Conservation (phyloP, 805 yeast species). For the Candida ovalis region DNA sequence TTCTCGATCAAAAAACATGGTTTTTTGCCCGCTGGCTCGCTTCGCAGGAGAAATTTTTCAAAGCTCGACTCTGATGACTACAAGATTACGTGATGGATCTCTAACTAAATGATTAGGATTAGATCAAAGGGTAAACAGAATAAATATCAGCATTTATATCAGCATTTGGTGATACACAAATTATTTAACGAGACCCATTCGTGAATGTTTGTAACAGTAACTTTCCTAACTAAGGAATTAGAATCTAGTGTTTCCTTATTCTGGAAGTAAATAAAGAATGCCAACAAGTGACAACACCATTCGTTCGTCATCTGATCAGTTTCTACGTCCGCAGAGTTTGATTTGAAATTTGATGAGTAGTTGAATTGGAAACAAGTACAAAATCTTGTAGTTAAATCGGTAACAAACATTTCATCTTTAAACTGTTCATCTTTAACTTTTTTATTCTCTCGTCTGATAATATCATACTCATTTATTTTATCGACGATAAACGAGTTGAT, state of each 20-base stretch:
- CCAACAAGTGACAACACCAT: slow-evolving; percentile 7
- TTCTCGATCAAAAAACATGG: no score
- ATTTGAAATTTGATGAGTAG: not conserved
- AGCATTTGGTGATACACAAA: not conserved
- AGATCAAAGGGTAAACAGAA: not conserved
- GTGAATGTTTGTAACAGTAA: not conserved
- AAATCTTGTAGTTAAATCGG: slow-evolving; percentile 9
- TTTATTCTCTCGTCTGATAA: not conserved
- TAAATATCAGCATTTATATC: not conserved
- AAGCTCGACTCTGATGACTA: not conserved
- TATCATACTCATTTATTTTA: not conserved
- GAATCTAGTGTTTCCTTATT: not conserved
- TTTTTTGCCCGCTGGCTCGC: not conserved
- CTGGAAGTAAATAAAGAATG: not conserved
- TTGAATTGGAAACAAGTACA: slow-evolving; percentile 9
- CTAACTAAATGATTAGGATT: no score
- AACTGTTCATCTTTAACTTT: not conserved
- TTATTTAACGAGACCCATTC: not conserved
- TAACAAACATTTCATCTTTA: not conserved
- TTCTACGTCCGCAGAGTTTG: no score
- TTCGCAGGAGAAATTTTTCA: not conserved
- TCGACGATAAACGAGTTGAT: not conserved
- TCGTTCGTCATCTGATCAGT: no score
- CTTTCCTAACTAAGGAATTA: not conserved
- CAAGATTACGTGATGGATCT: not conserved